Base-by-base conservation (phyloP, 2,329 filamentous ascomycete species). In the Colletotrichum graminicola region DNA sequence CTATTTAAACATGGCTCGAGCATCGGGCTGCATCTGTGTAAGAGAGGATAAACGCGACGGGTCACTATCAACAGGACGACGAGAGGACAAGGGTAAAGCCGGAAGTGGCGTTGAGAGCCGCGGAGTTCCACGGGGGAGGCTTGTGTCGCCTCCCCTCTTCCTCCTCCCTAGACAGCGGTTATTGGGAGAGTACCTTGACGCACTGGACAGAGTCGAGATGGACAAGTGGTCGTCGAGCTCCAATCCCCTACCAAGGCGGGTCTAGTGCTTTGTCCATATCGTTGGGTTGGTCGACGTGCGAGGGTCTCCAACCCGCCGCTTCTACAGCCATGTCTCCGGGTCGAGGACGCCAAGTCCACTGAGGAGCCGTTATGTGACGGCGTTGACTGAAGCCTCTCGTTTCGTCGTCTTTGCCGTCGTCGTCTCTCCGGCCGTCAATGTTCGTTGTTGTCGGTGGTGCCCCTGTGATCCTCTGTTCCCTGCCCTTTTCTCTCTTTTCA, bases 381-480 rank as follows among this genome's bases (percentile, higher is more conserved):
- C 11, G 11, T 21, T 26, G 54, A 21, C 54, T 23, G n/a, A 18
- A 39, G 12, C 12, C n/a, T 34, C 18, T 36, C n/a, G 14, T 41
- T 26, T 26, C n/a, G n/a, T 39, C 11, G n/a, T 23, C 12, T 2
- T 34, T 1, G 6, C 21, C 41, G 41, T 43, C 41, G 16, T 32
- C 14, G 16, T 23, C 21, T 26, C 54, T 26, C 39, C 14, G 34
- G 34, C 14, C n/a, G n/a, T 57, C n/a, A 10, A 55, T 21, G 10
- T 55, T n/a, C 51, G n/a, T n/a, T 41, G 36, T 57, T 34, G 54
- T 57, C 34, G 11, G 34, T 11, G 54, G 54, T n/a, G 54, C 23
- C n/a, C 7, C 11, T 41, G 3, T 1, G 34, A 18, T 41, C 52
- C 32, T 55, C n/a, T 14, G 3, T 57, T 34, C n/a, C 29, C 51